Percentiles rank a stretch among this genome's conserved stretches.
phyloP scores from a whole-genome alignment of 768 basidiomycete species.

The Boletus bicolor region DNA sequence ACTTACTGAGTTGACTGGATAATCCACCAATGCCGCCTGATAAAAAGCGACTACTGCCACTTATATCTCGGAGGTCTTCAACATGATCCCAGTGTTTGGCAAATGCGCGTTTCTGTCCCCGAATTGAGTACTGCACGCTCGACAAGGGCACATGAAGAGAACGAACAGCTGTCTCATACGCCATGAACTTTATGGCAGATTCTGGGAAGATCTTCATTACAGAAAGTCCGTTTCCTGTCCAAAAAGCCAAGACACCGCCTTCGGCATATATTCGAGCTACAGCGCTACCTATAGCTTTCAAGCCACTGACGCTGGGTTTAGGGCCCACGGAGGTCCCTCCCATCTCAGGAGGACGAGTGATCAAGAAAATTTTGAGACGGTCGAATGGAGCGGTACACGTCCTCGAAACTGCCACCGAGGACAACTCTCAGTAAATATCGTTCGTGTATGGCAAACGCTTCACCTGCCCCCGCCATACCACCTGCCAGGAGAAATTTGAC shows the following conservation, averaged over 20 bases:
- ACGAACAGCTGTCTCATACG: slow-evolving; percentile 90
- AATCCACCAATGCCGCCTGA: slow-evolving; percentile 97
- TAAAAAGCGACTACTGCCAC: slow-evolving; percentile 87
- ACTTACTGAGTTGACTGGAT: slow-evolving; percentile 81
- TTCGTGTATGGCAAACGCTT: slow-evolving; percentile 23
- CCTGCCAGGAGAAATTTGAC: slow-evolving; percentile 91
- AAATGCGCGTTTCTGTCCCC: slow-evolving; percentile 83
- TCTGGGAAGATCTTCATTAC: slow-evolving; percentile 96
- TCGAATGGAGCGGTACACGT: slow-evolving; percentile 98
- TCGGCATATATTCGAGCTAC: slow-evolving; percentile 82
- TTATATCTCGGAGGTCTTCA: slow-evolving; percentile 84
- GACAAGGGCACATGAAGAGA: slow-evolving; percentile 10
- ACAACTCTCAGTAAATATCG: slow-evolving; percentile 4
- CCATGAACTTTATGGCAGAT: slow-evolving; percentile 97
- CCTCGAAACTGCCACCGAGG: slow-evolving; percentile 69
- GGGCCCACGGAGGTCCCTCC: slow-evolving; percentile 48
- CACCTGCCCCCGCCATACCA: slow-evolving; percentile 91
- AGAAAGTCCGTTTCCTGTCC: slow-evolving; percentile 96
- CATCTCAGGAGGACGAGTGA: slow-evolving; percentile 79
- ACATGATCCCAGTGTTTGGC: slow-evolving; percentile 90
- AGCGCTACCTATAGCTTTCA: slow-evolving; percentile 67
- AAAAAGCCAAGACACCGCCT: slow-evolving; percentile 87
- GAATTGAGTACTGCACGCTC: slow-evolving; percentile 15
- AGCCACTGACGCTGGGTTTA: slow-evolving; percentile 46
- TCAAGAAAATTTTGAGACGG: slow-evolving; percentile 93